These are phyloP conservation scores for Taphrina betulina DNA, from an alignment of 1,139 yeast species.

Conservation along the genomic window DNA sequence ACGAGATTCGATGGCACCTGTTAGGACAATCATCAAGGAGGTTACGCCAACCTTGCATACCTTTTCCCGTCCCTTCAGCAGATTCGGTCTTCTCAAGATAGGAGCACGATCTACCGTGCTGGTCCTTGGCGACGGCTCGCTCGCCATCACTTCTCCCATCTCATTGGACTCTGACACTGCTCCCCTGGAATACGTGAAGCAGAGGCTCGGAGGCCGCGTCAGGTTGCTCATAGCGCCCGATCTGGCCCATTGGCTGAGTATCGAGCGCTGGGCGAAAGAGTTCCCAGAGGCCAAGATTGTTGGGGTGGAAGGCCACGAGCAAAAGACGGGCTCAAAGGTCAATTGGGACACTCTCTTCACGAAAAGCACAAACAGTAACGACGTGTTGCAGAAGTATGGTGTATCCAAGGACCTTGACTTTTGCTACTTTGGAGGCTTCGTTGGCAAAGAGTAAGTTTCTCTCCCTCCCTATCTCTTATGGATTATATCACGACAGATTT, in stretches of 20 bases:
- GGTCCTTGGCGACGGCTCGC: constrained; percentile 44
- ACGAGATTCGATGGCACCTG: no score
- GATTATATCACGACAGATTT: background rate
- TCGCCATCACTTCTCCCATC: constrained; percentile 15
- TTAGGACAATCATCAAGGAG: constrained; percentile 15
- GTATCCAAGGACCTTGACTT: background rate
- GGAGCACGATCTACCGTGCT: constrained; percentile 62
- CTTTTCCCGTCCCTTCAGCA: constrained; percentile 41
- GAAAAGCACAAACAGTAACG: background rate
- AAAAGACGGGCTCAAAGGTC: background rate
- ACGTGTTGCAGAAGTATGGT: constrained; percentile 3
- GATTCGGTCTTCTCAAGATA: constrained; percentile 50
- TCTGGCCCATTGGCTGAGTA: constrained; percentile 43
- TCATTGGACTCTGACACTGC: constrained; percentile 65
- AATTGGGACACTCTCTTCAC: constrained; percentile 12
- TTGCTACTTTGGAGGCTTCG: constrained; percentile 12
- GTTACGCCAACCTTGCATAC: constrained; percentile 33
- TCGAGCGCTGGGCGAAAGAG: constrained; percentile 52
- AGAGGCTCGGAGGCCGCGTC: constrained; percentile 36
- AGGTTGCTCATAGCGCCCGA: constrained; percentile 44
- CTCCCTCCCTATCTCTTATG: constrained; percentile 48
- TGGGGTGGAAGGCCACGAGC: constrained; percentile 48
- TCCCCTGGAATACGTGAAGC: constrained; percentile 2
- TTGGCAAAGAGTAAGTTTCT: constrained; percentile 55
- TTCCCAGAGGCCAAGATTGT: constrained; percentile 54